Evolutionary conservation across 495 filamentous ascomycete genomes (phyloP).

Genomic region (Friedmanniomyces simplex): DNA sequence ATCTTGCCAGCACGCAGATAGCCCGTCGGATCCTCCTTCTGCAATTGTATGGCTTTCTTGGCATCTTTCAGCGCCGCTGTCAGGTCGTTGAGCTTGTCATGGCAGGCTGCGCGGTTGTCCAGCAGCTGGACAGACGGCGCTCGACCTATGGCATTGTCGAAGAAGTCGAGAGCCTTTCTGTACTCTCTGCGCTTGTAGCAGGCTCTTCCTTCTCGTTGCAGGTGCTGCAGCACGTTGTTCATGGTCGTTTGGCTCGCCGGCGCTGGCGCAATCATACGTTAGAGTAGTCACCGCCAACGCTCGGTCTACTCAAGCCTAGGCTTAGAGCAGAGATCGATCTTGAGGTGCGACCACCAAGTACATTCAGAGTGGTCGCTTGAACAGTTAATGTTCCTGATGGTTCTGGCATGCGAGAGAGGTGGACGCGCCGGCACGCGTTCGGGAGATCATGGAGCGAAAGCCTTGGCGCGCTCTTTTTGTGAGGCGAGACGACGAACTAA

Average conservation of each 20-base stretch:
- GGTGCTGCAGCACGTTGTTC: slow-evolving; percentile 5
- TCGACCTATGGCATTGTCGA: slow-evolving; percentile 25
- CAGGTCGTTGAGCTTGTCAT: slow-evolving; percentile 47
- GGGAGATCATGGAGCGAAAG: background rate
- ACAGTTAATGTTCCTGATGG: too few relatives aligned
- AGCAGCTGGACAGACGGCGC: slow-evolving; percentile 34
- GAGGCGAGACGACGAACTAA: too few relatives aligned
- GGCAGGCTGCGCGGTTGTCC: slow-evolving; percentile 51
- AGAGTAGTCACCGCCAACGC: too few relatives aligned
- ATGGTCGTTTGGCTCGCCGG: background rate
- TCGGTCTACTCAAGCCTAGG: too few relatives aligned
- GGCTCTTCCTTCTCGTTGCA: slow-evolving; percentile 7
- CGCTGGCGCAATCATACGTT: too few relatives aligned
- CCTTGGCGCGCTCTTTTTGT: background rate
- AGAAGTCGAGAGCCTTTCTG: slow-evolving; percentile 23
- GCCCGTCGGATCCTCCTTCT: slow-evolving; percentile 42
- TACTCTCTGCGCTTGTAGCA: slow-evolving; percentile 28
- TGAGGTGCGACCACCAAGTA: too few relatives aligned
- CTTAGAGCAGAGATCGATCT: too few relatives aligned
- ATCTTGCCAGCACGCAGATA: slow-evolving; percentile 57
- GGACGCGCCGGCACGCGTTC: background rate
- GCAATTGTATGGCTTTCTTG: slow-evolving; percentile 45
- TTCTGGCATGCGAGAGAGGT: too few relatives aligned
- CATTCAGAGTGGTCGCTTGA: too few relatives aligned
- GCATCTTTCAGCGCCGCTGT: slow-evolving; percentile 49